Percentiles rank a stretch among this genome's conserved stretches.
Conservation (phyloP, 768 basidiomycete species). For the Paxillus rubicundulus region DNA sequence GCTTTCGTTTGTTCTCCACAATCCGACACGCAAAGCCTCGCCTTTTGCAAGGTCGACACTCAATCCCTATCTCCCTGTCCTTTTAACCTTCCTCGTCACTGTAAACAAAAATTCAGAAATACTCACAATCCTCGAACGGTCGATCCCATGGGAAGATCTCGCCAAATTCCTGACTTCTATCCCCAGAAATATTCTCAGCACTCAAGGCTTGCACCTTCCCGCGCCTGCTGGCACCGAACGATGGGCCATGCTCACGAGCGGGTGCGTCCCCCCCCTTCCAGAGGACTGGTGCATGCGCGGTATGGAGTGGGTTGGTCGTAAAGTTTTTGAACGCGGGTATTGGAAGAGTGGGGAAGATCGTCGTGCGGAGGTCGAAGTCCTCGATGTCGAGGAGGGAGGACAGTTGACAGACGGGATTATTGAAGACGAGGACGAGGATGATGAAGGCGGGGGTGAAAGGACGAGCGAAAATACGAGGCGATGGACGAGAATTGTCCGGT, state of each 20-base stretch:
- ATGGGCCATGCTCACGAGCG: conserved; percentile 67
- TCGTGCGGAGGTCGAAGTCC: conserved; percentile 72
- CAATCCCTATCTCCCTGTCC: conserved; percentile 84
- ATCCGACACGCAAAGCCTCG: conserved; percentile 58
- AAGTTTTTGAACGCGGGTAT: conserved; percentile 89
- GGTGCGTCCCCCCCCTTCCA: conserved; percentile 67
- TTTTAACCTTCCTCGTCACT: conserved; percentile 88
- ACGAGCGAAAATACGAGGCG: conserved; percentile 48
- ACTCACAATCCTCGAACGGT: conserved; percentile 63
- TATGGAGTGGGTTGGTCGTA: conserved; percentile 93
- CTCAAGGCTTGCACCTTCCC: conserved; percentile 40
- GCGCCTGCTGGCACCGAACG: conserved; percentile 41
- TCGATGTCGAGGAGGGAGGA: conserved; percentile 56
- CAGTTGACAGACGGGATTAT: conserved; percentile 75
- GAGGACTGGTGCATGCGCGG: conserved; percentile 97
- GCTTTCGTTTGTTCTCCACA: conserved; percentile 67
- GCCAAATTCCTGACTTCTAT: conserved; percentile 60
- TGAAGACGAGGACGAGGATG: conserved; percentile 70
- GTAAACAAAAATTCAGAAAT: conserved; percentile 63
- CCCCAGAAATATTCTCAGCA: conserved; percentile 50
- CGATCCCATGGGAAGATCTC: conserved; percentile 82
- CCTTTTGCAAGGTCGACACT: conserved; percentile 53
- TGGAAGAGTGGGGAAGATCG: conserved; percentile 82
- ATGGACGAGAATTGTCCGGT: conserved; percentile 75
- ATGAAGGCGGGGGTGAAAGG: conserved; percentile 27